Percentiles rank a stretch among this genome's conserved stretches.
Conservation (phyloP, 1,284 basidiomycete species). For the Cryptococcus sp. region DNA sequence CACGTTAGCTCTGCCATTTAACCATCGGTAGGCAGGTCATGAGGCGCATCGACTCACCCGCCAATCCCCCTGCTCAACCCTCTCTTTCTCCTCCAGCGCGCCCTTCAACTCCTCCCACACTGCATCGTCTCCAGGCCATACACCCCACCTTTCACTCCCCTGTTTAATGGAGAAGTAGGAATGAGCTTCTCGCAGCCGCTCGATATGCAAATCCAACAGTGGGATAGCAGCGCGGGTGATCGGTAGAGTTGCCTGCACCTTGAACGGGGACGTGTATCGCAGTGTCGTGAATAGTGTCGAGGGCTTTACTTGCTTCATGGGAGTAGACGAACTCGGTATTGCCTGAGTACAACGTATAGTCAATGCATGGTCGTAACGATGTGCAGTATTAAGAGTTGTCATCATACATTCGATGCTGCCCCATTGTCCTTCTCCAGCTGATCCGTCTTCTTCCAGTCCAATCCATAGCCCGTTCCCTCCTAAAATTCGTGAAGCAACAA, state of each 20-base stretch:
- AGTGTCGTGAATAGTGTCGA: conserved; percentile 43
- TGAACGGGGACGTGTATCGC: conserved; percentile 34
- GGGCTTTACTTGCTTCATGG: not conserved
- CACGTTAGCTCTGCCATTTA: conserved; percentile 1
- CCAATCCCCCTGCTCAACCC: conserved; percentile 30
- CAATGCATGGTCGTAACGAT: conserved; percentile 7
- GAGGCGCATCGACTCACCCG: conserved; percentile 25
- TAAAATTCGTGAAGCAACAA: conserved; percentile 5
- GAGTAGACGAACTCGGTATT: not conserved
- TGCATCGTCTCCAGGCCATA: conserved; percentile 31
- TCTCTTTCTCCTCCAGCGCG: conserved; percentile 17
- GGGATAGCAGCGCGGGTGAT: conserved; percentile 25
- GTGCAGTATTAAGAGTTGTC: conserved; percentile 1
- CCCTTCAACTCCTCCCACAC: conserved; percentile 25
- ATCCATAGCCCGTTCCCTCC: conserved; percentile 42
- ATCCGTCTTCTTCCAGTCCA: conserved; percentile 35
- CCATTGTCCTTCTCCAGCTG: conserved; percentile 6
- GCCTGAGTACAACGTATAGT: not conserved
- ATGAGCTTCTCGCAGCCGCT: conserved; percentile 35
- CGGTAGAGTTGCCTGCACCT: not conserved
- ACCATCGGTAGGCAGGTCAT: too few species aligned
- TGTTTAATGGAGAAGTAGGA: conserved; percentile 27
- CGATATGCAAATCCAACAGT: conserved; percentile 35
- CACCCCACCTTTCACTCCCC: conserved; percentile 22
- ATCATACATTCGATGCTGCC: conserved; percentile 20